Evolutionary conservation across 75 land plant species (phyloP).

Genomic region (Larix kaempferi): DNA sequence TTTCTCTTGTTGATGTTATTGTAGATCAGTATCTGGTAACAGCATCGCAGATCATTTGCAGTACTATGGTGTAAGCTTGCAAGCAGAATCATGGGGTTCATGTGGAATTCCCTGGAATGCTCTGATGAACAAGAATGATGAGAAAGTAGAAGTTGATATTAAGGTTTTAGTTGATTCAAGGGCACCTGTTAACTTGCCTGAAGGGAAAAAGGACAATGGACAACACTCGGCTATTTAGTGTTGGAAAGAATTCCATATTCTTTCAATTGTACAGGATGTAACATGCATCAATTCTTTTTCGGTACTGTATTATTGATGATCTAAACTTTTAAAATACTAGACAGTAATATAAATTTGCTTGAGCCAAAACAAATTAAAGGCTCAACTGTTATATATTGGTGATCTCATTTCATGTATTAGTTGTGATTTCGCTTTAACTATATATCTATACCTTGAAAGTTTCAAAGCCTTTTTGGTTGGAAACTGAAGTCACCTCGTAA

Average conservation of each 20-base stretch:
- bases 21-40: constrained; percentile 82
- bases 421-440: background rate
- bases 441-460: no score
- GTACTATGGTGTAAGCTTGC: constrained; percentile 62
- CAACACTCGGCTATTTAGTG: constrained; percentile 1
- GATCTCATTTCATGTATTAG: background rate
- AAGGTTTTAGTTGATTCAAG: background rate
- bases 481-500: background rate
- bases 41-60: constrained; percentile 77
- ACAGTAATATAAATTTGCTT: background rate
- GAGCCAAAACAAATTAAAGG: background rate
- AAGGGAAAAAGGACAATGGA: background rate
- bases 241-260: constrained; percentile 3
- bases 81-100: constrained; percentile 48
- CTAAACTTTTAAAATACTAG: background rate
- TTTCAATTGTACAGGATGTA: background rate
- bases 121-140: background rate
- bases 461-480: no score
- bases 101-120: constrained; percentile 35
- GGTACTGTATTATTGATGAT: background rate
- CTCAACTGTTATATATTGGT: background rate
- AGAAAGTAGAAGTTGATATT: background rate
- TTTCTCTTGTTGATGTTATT: constrained; percentile 12
- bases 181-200: background rate
- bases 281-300: background rate